A percentile compares a stretch with the other conserved stretches of the same genome.
phyloP scores from a whole-genome alignment of 2,329 filamentous ascomycete species.

The Botryotinia calthae region DNA sequence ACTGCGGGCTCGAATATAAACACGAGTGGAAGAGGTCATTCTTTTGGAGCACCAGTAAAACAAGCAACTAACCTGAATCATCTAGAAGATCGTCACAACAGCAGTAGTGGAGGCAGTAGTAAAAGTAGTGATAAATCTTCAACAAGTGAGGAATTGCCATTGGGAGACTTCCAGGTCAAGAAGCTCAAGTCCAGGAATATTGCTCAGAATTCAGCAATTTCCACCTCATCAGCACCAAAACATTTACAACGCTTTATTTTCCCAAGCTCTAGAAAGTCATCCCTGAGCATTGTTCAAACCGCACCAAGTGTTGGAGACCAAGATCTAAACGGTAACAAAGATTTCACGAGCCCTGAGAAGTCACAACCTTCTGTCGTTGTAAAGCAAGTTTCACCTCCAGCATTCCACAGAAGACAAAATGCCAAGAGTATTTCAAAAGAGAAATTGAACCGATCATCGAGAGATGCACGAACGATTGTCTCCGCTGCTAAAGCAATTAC shows the following conservation, averaged over 20 bases:
- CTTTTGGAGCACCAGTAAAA: neutral
- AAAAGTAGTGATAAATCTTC: neutral
- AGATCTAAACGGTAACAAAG: neutral
- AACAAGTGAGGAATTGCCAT: neutral
- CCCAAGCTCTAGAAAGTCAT: neutral
- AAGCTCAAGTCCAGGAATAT: too few species aligned
- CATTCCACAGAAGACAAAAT: neutral
- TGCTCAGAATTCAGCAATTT: neutral
- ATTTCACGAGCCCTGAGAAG: neutral
- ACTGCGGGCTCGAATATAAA: neutral
- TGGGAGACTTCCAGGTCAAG: neutral
- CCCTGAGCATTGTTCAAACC: neutral
- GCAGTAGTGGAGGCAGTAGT: neutral
- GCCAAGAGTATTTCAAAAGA: neutral
- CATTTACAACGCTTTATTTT: neutral
- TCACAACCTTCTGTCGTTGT: neutral
- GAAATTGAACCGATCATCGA: neutral
- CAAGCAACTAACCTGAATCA: neutral
- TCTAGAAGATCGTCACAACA: neutral
- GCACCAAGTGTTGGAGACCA: neutral
- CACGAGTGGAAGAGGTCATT: neutral
- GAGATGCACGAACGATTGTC: neutral
- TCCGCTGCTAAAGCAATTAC: neutral
- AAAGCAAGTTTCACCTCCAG: neutral
- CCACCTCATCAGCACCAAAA: neutral